phyloP scores from a whole-genome alignment of 2,329 filamentous ascomycete species.

The Drechmeria coniospora region DNA sequence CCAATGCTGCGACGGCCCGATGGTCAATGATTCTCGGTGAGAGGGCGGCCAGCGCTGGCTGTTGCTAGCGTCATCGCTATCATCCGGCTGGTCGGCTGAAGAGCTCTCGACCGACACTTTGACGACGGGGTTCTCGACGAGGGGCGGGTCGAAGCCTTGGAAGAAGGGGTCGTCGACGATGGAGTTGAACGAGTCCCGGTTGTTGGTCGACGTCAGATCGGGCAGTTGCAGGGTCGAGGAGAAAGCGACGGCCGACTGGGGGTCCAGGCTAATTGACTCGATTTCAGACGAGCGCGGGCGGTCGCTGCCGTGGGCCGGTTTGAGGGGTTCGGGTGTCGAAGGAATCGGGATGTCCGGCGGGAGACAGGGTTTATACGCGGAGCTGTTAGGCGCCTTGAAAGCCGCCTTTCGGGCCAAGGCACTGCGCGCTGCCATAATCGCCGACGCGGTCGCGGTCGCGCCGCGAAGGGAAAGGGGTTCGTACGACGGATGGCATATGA shows the following conservation, averaged over 20 bases:
- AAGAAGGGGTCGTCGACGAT: slow-evolving; percentile 42
- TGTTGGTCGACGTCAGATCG: no score
- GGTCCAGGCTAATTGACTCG: slow-evolving; percentile 3
- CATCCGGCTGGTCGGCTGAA: slow-evolving; percentile 11
- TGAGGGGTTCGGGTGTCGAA: no score
- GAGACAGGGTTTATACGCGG: no score
- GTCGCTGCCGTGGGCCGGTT: no score
- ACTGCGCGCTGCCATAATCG: no score
- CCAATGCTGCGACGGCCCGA: slow-evolving; percentile 18
- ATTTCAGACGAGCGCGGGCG: slow-evolving; percentile 5
- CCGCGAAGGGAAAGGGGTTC: no score
- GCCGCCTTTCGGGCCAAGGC: no score
- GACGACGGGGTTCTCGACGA: slow-evolving; percentile 10
- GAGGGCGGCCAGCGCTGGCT: slow-evolving; percentile 26
- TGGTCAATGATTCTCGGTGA: slow-evolving; percentile 33
- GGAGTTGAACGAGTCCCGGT: slow-evolving; percentile 34
- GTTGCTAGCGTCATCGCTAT: slow-evolving; percentile 24
- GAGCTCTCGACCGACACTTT: slow-evolving; percentile 11
- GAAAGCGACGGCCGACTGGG: slow-evolving; percentile 4
- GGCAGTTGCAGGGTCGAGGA: slow-evolving; percentile 8
- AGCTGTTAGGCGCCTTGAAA: no score
- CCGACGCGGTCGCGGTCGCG: no score
- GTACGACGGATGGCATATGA: no score
- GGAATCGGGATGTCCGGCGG: no score
- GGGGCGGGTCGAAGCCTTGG: slow-evolving; percentile 25